Evolutionary conservation across 306 rosid genomes (phyloP), one percentile per base, ranked within the genome.

Genomic region (Acacia acuminata): DNA sequence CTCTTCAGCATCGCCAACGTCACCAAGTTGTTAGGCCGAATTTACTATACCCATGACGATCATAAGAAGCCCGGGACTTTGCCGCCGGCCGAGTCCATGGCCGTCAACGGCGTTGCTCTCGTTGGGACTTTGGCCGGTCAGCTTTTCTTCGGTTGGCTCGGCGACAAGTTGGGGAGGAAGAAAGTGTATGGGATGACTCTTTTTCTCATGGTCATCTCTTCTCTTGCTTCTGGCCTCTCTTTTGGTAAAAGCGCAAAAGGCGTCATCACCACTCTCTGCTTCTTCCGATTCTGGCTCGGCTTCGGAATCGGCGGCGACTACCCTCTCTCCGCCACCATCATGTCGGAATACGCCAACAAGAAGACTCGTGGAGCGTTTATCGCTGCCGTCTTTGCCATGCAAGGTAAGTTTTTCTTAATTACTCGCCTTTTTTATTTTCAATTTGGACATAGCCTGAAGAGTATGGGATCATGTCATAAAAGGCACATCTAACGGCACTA

Each of bases 321-420:
- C 76, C 90, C 90, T 0, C 85, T 89, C 48, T 89, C 92, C 0
- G 92, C 92, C 1, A 85, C 92, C 4, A 89, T 89, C 73, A 89
- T 89, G 92, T 87, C 90, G 0, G 83, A 87, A 60, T 87, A 89
- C 48, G 65, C 92, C 27, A 82, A 85, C 44, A 89, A 87, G 65
- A 81, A 25, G 51, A 75, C 82, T 3, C 86, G 92, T 0, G 92
- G 89, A 0, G 79, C 86, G 3, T 87, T 89, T 16, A 85, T 88
- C 1, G 89, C 87, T 0, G 86, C 86, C 0, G 85, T 88, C 12
- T 88, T 88, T 13, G 85, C 92, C 36, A 89, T 89, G 90, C 92
- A 89, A 79, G 89, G 92, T 68, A 20, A 4, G 73, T 38, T 38
- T 2, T 38, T 1, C 8, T 24, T 56, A 48, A 48, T 48, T 48